Conservation (phyloP, 441 rosid genomes). For the Kokia cookei region DNA sequence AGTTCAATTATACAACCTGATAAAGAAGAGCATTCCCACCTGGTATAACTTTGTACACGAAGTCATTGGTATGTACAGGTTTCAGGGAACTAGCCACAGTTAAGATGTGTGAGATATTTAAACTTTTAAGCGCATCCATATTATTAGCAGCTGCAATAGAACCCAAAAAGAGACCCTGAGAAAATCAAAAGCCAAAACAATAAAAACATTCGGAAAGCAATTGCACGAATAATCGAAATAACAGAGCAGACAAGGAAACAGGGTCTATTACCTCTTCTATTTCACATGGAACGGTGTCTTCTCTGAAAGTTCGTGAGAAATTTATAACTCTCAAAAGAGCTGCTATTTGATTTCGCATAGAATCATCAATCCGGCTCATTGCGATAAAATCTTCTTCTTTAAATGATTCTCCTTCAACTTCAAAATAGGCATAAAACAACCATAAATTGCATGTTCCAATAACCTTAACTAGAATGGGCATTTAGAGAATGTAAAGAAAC, state of each 20-base stretch:
- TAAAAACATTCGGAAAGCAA: not conserved
- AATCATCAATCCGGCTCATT: constrained; percentile 41
- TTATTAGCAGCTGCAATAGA: constrained; percentile 53
- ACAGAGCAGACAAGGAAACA: not conserved
- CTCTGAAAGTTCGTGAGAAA: constrained; percentile 27
- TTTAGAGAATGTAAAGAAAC: not conserved
- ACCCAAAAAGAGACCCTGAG: constrained; percentile 68
- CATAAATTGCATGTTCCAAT: not conserved
- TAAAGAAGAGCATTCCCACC: constrained; percentile 23
- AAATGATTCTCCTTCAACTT: not conserved
- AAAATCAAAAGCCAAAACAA: constrained; percentile 1
- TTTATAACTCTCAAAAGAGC: constrained; percentile 45
- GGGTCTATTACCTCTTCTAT: constrained; percentile 36
- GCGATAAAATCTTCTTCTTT: not conserved
- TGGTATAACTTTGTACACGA: constrained; percentile 43
- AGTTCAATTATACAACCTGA: not conserved
- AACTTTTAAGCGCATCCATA: constrained; percentile 36
- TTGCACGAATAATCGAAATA: not conserved
- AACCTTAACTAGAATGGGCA: not conserved
- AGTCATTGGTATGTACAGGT: constrained; percentile 45
- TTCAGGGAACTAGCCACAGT: constrained; percentile 48
- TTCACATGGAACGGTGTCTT: constrained; percentile 41
- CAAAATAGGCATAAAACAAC: not conserved
- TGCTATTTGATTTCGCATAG: constrained; percentile 38
- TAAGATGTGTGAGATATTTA: constrained; percentile 48